A percentile compares a stretch with the other conserved stretches of the same genome.
phyloP scores from a whole-genome alignment of 495 filamentous ascomycete genomes.

The Podospora pseudopauciseta region DNA sequence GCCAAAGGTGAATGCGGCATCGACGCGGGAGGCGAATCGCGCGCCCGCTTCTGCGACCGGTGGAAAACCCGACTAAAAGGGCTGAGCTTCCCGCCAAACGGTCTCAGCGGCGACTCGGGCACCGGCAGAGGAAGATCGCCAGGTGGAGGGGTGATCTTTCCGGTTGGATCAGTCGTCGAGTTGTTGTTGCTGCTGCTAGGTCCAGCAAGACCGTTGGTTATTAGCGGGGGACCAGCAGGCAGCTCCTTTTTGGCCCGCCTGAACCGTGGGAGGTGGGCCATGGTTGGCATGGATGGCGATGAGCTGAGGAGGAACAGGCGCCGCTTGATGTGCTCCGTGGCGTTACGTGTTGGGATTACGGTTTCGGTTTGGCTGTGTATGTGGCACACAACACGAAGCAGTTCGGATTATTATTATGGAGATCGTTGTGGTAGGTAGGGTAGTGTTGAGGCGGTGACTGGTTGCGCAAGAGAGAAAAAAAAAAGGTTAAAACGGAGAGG shows the following conservation, averaged over 20 bases:
- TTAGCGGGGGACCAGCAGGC: conserved; percentile 16
- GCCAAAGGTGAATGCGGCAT: conserved; percentile 30
- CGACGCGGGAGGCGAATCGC: conserved; percentile 38
- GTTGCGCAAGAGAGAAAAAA: too few species aligned
- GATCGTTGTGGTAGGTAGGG: background rate
- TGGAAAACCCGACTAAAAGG: conserved; percentile 32
- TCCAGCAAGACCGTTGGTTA: conserved; percentile 23
- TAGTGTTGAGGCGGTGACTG: too few species aligned
- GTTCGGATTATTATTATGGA: background rate
- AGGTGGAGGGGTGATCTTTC: conserved; percentile 25
- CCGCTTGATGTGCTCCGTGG: background rate
- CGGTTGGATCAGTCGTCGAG: background rate
- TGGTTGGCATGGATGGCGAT: background rate
- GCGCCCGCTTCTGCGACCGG: conserved; percentile 39
- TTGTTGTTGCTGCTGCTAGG: conserved; percentile 15
- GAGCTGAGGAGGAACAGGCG: background rate
- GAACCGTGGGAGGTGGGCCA: conserved; percentile 24
- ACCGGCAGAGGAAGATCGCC: conserved; percentile 15
- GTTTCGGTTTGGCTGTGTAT: background rate
- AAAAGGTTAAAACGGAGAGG: too few species aligned
- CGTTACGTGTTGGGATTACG: background rate
- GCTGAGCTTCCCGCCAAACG: conserved; percentile 26
- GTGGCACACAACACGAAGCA: background rate
- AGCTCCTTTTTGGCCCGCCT: conserved; percentile 27
- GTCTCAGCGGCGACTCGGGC: conserved; percentile 18